Conservation (phyloP, 2,329 filamentous ascomycete genomes). For the Trichoderma cornu-damae region DNA sequence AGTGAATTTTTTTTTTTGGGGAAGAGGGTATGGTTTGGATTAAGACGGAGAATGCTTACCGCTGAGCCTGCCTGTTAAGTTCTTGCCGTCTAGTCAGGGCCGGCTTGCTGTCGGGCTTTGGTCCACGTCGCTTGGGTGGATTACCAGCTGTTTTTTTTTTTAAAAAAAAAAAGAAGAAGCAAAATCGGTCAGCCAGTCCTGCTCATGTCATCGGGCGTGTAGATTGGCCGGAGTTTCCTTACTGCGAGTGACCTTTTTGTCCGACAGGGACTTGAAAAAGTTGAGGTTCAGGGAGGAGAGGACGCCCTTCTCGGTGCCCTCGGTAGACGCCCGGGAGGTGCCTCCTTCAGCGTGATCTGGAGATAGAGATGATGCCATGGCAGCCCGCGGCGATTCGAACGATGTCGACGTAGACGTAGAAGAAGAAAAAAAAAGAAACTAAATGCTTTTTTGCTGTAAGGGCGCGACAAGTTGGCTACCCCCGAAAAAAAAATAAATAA, state of each 20-base stretch:
- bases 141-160: constrained; percentile 71
- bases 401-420: background rate
- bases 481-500: too few species aligned
- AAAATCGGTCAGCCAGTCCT: constrained; percentile 18
- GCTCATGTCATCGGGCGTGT: background rate
- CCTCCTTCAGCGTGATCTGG: constrained; percentile 33
- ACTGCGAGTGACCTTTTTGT: constrained; percentile 78
- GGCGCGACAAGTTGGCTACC: constrained; percentile 7
- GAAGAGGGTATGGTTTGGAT: background rate
- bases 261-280: constrained; percentile 62
- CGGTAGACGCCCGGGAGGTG: constrained; percentile 26
- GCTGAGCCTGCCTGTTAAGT: constrained; percentile 90
- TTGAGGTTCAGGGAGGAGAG: constrained; percentile 38
- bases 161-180: background rate
- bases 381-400: background rate
- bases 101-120: constrained; percentile 94
- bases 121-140: constrained; percentile 80
- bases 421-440: background rate
- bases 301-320: constrained; percentile 36
- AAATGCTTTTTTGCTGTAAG: background rate
- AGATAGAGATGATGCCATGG: constrained; percentile 45
- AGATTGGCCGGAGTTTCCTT: constrained; percentile 20
- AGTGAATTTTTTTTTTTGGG: too few species aligned
- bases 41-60: constrained; percentile 49
- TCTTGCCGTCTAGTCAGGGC: constrained; percentile 89